Base-by-base conservation (phyloP, 164 flowering plant genomes). In the Hamamelis virginiana region DNA sequence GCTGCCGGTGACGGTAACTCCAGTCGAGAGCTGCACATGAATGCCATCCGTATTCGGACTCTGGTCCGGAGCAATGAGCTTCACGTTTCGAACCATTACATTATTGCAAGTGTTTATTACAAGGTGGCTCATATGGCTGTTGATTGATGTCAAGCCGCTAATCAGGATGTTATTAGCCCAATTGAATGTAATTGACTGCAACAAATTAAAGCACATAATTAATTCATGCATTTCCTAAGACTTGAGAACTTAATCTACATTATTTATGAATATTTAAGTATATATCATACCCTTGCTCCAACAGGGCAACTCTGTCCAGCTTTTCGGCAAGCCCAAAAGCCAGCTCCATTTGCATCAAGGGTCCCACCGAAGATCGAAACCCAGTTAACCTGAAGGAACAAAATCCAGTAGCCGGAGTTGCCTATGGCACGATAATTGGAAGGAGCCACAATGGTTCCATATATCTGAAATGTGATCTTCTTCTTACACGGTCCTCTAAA, bases 41-140 rank as follows among this genome's bases (percentile, higher is more conserved):
- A 87, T 81, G 16, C 89, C 91, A 26, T 87, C 87, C 0, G 91
- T 87, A 78, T 85, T 87, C 0, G 86, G 89, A 65, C 91, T 87
- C 0, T 71, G 50, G 16, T 51, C 68, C 0, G 86, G 81, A 0
- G 89, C 91, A 5, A 33, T 23, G 13, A 81, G 59, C 53, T 66
- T 80, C 63, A 84, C 74, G 1, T 80, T 70, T 33, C 46, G 60
- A 0, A 85, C 22, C 4, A 8, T 58, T 4, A 86, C 69, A 41
- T 85, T 86, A 26, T 51, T 59, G 74, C 86, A 70, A 0, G 70
- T 8, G 57, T 76, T 66, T 51, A 87, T 62, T 0, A 57, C 79
- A 8, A 89, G 21, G 70, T 89, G 91, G 11, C 59, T 69, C 27
- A 58, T 33, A 58, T 83, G 77, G 63, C 88, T 84, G 68, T 87